Conservation (phyloP, 2,329 filamentous ascomycete species). For the Diaporthe longicolla region DNA sequence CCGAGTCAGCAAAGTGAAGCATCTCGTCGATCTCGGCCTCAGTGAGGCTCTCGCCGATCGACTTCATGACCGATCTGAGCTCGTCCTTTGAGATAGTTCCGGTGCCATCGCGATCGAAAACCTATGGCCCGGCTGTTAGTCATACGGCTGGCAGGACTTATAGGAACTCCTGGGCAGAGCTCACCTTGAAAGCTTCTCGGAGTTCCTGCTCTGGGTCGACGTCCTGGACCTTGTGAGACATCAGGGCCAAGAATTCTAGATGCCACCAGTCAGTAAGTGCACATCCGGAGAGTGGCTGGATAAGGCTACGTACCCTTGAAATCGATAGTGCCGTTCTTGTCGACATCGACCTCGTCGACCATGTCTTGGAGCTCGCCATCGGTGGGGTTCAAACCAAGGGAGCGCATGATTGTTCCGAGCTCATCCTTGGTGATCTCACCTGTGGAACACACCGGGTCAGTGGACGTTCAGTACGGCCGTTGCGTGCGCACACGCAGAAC, state of each 20-base stretch:
- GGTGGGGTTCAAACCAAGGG: constrained; percentile 71
- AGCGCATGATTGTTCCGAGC: constrained; percentile 74
- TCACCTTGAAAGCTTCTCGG: constrained; percentile 31
- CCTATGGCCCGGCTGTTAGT: neutral
- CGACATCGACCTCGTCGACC: constrained; percentile 76
- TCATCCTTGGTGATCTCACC: constrained; percentile 76
- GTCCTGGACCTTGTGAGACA: constrained; percentile 32
- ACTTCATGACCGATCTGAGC: constrained; percentile 33
- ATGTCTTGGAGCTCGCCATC: constrained; percentile 74
- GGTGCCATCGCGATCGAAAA: constrained; percentile 17
- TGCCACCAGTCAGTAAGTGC: neutral
- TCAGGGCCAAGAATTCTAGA: constrained; percentile 27
- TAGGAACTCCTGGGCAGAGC: neutral
- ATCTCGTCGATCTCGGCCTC: constrained; percentile 33
- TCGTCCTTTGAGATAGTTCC: constrained; percentile 31
- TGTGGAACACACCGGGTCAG: constrained; percentile 47
- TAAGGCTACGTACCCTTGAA: constrained; percentile 65
- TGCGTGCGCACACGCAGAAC: neutral
- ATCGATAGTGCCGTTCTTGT: constrained; percentile 76
- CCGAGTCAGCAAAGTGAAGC: constrained; percentile 32
- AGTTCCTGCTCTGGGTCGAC: constrained; percentile 31
- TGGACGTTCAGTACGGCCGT: neutral
- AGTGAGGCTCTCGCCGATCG: constrained; percentile 19
- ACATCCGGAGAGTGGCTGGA: neutral
- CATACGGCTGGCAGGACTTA: neutral